These are phyloP conservation scores for Pseudocercospora ulei DNA, from an alignment of 2,329 filamentous ascomycete genomes.

Conservation along the genomic window DNA sequence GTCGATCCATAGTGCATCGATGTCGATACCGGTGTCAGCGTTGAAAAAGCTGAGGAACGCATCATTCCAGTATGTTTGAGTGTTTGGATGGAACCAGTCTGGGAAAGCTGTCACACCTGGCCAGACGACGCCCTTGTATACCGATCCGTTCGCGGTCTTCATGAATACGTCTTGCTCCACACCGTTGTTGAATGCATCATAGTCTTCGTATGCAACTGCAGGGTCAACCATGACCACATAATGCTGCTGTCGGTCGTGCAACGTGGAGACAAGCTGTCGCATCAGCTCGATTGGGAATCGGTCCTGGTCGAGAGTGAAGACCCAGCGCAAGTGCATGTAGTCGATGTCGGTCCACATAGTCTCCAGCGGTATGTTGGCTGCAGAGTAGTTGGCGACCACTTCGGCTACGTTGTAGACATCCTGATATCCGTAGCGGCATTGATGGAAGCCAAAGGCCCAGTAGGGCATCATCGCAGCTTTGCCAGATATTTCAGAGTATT, in stretches of 20 bases:
- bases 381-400: slow-evolving; percentile 55
- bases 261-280: slow-evolving; percentile 52
- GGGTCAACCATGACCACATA: slow-evolving; percentile 64
- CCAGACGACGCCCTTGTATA: slow-evolving; percentile 62
- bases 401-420: slow-evolving; percentile 58
- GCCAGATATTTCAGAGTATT: slow-evolving; percentile 45
- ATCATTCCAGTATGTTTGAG: slow-evolving; percentile 58
- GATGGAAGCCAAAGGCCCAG: slow-evolving; percentile 47
- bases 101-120: slow-evolving; percentile 47
- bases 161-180: slow-evolving; percentile 49
- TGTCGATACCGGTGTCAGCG: slow-evolving; percentile 55
- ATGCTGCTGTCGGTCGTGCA: slow-evolving; percentile 38
- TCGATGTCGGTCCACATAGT: slow-evolving; percentile 31
- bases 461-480: slow-evolving; percentile 45
- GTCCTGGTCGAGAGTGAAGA: slow-evolving; percentile 57
- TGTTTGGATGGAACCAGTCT: slow-evolving; percentile 63
- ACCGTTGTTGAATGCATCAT: slow-evolving; percentile 53
- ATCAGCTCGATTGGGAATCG: slow-evolving; percentile 54
- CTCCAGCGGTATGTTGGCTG: slow-evolving; percentile 56
- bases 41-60: slow-evolving; percentile 59
- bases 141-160: slow-evolving; percentile 46
- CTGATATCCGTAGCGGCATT: slow-evolving; percentile 43
- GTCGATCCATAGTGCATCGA: slow-evolving; percentile 65
- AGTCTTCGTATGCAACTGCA: slow-evolving; percentile 44
- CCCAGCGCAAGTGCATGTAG: slow-evolving; percentile 40